Evolutionary conservation across 2,329 filamentous ascomycete genomes (phyloP).

Genomic region (Colletotrichum incanum): DNA sequence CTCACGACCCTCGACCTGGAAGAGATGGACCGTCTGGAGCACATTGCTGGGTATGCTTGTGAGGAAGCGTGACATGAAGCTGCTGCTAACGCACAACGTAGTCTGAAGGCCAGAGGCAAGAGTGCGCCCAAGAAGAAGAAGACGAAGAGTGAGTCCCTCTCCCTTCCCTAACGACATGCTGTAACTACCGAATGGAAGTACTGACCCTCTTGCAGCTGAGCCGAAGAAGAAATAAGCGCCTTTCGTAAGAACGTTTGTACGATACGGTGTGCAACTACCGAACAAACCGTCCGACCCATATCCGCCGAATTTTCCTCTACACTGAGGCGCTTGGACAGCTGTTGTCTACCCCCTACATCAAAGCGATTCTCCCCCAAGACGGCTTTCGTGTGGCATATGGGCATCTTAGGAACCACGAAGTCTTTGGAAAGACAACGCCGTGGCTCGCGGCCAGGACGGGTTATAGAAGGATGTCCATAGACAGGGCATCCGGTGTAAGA

Average conservation of each 20-base stretch:
- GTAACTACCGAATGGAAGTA: constrained; percentile 32
- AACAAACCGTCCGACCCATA: constrained; percentile 4
- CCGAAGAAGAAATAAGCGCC: constrained; percentile 55
- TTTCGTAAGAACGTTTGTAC: constrained; percentile 21
- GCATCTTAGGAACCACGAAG: not conserved
- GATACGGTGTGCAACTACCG: constrained; percentile 31
- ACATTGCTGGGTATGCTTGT: constrained; percentile 73
- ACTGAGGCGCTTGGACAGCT: not conserved
- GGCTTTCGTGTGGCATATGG: not conserved
- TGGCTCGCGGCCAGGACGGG: constrained; percentile 1
- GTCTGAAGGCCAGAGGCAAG: constrained; percentile 86
- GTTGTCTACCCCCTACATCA: not conserved
- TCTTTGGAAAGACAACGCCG: too few species aligned
- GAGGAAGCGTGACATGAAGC: not conserved
- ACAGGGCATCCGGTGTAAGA: constrained; percentile 20
- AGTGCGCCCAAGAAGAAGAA: constrained; percentile 91
- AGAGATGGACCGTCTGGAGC: constrained; percentile 85
- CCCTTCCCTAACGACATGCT: not conserved
- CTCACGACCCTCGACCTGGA: constrained; percentile 80
- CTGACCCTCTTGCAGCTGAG: constrained; percentile 56
- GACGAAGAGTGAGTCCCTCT: constrained; percentile 53
- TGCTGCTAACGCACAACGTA: constrained; percentile 52
- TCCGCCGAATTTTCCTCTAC: not conserved
- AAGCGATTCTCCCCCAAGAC: not conserved
- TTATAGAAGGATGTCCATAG: constrained; percentile 1